Conservation (phyloP, 192 early-diverging fungal species). For the Coemansia erecta region DNA sequence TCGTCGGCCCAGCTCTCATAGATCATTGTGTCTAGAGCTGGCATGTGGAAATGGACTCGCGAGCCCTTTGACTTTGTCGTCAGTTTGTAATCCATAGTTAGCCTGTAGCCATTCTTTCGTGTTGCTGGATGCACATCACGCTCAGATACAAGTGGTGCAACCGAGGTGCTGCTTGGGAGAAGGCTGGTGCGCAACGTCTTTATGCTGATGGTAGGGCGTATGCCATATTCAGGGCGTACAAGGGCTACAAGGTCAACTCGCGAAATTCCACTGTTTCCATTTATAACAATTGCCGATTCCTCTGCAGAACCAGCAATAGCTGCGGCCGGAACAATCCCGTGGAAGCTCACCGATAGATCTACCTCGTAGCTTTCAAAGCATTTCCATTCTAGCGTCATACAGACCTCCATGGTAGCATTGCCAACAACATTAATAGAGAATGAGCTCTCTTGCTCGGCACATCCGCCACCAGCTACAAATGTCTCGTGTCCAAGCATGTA, state of each 20-base stretch:
- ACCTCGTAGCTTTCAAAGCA: conserved; percentile 65
- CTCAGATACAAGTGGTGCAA: conserved; percentile 63
- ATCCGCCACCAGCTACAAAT: conserved; percentile 58
- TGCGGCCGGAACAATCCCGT: conserved; percentile 61
- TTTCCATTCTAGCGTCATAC: conserved; percentile 85
- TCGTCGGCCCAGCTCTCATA: conserved; percentile 81
- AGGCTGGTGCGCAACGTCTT: conserved; percentile 64
- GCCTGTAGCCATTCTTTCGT: conserved; percentile 61
- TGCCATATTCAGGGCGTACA: conserved; percentile 67
- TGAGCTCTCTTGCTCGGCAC: conserved; percentile 55
- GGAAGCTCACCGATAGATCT: conserved; percentile 70
- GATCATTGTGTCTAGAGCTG: conserved; percentile 52
- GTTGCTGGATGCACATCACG: conserved; percentile 73
- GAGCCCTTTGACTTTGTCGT: conserved; percentile 54
- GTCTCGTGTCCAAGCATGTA: conserved; percentile 60
- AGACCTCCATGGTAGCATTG: conserved; percentile 72
- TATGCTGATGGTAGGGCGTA: conserved; percentile 55
- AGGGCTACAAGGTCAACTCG: conserved; percentile 70
- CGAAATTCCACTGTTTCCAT: conserved; percentile 55
- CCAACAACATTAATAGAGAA: conserved; percentile 62
- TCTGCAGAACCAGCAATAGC: conserved; percentile 22
- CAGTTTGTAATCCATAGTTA: conserved; percentile 75
- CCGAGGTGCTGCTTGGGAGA: conserved; percentile 60
- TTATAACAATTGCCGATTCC: conserved; percentile 22
- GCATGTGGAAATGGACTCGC: conserved; percentile 53